Base-by-base conservation (phyloP, 768 basidiomycete species). In the Serendipita sp. region DNA sequence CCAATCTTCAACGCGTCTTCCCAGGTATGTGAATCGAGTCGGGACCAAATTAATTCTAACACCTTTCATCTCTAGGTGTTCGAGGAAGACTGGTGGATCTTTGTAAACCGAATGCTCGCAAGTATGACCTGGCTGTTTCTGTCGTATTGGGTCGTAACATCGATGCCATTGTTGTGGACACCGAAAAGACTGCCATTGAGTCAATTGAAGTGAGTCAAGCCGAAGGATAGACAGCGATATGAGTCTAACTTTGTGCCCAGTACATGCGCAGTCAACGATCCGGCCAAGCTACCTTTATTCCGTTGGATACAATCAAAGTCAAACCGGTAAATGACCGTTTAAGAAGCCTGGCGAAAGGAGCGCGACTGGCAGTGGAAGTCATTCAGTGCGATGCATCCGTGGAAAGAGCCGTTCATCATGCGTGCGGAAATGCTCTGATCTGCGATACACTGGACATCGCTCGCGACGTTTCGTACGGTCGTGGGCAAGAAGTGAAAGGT, bases 401-500 rank as follows among this genome's bases (percentile, higher is more conserved):
- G 3, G 94, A 97, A 73, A 80, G 92, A 45, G 95, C 96, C 2
- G 93, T 99, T 78, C 91, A 95, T 70, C 91, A 94, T 73, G 95
- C 91, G 0, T 98, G 95, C 73, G 93, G 94, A 2, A 95, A 89
- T 74, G 85, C 93, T 2, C 78, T 99, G 7, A 89, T 99, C 1
- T 99, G 96, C 71, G 96, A 99, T 72, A 85, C 87, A 0, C 89
- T 96, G 86, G 92, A 93, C 13, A 83, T 98, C 8, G 96, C 96
- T 7, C 79, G 83, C 67, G 85, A 85, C 72, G 85, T 98, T 3
- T 90, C 88, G 69, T 99, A 92, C 75, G 93, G 95, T 70, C 93
- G 90, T 74, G 86, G 86, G 0, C 91, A 96, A 72, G 94, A 97
- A 69, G 90, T 99, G 45, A 99, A 99, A 80, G 91, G 95, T 94